Conservation (phyloP, 202 grass and related monocot species). For the Zoysia matrella region DNA sequence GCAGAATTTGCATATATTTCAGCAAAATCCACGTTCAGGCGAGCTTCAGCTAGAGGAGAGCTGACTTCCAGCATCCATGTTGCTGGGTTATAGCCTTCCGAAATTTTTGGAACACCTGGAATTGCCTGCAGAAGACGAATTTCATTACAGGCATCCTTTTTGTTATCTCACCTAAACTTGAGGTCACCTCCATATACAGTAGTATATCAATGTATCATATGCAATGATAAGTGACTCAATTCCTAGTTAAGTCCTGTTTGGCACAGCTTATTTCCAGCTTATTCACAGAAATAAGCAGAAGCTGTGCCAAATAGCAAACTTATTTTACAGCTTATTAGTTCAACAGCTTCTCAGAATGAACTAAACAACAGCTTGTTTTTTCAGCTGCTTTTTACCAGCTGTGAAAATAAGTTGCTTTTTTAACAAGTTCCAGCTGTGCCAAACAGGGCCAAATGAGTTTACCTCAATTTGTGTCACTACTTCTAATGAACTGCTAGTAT, state of each 20-base stretch:
- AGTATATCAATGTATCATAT: not conserved
- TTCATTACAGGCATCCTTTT: constrained; percentile 8
- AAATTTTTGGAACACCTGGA: constrained; percentile 72
- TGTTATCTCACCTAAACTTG: constrained; percentile 11
- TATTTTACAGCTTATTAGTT: too few species aligned
- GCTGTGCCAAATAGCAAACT: too few species aligned
- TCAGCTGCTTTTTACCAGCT: too few species aligned
- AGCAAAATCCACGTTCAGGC: constrained; percentile 69
- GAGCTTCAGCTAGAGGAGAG: constrained; percentile 57
- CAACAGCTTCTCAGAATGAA: too few species aligned
- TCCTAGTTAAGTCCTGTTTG: not conserved
- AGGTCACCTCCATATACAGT: not conserved
- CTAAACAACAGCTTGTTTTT: too few species aligned
- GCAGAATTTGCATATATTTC: constrained; percentile 71
- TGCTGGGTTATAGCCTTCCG: constrained; percentile 81
- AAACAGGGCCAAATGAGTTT: not conserved
- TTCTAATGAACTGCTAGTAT: not conserved
- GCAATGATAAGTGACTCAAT: not conserved
- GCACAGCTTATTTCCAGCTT: too few species aligned
- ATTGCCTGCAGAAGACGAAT: constrained; percentile 54
- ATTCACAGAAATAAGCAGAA: too few species aligned
- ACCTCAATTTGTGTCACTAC: not conserved
- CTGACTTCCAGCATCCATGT: constrained; percentile 93
- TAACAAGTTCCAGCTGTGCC: too few species aligned
- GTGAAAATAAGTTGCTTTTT: too few species aligned